Evolutionary conservation across 106 monocot genomes (phyloP).

Genomic region (Triglochin maritima): DNA sequence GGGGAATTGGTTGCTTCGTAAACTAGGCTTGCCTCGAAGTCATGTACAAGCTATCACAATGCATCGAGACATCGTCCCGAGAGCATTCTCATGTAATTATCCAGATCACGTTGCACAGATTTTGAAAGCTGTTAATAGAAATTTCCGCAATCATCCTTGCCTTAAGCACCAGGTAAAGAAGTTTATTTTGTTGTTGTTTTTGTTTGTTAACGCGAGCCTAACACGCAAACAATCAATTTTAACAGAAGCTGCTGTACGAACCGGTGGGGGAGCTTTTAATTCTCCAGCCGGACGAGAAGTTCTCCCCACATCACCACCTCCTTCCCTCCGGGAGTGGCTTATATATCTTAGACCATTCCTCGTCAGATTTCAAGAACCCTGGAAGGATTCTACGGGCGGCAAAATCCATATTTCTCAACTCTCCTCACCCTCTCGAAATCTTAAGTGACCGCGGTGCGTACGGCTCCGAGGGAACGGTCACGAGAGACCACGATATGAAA

Average conservation of each 20-base stretch:
- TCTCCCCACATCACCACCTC: constrained; percentile 73
- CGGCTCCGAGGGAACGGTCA: constrained; percentile 56
- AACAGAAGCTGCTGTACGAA: constrained; percentile 68
- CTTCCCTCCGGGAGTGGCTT: constrained; percentile 71
- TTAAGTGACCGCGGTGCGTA: constrained; percentile 65
- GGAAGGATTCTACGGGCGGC: constrained; percentile 32
- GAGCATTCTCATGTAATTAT: constrained; percentile 90
- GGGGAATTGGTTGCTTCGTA: constrained; percentile 54
- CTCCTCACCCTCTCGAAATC: constrained; percentile 76
- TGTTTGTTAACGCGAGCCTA: neutral
- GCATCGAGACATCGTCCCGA: constrained; percentile 87
- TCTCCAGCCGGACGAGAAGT: constrained; percentile 72
- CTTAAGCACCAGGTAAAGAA: constrained; percentile 55
- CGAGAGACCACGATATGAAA: constrained; percentile 71
- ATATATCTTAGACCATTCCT: constrained; percentile 34
- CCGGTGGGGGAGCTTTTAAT: constrained; percentile 83
- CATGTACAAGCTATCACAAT: constrained; percentile 67
- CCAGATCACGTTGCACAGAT: constrained; percentile 67
- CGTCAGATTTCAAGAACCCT: constrained; percentile 11
- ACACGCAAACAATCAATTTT: neutral
- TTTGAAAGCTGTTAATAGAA: constrained; percentile 70
- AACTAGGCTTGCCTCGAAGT: constrained; percentile 45
- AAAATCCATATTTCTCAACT: constrained; percentile 52
- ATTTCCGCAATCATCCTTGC: constrained; percentile 82
- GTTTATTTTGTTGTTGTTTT: neutral